phyloP scores from a whole-genome alignment of 192 early-diverging fungal species.

The Linnemannia exigua region DNA sequence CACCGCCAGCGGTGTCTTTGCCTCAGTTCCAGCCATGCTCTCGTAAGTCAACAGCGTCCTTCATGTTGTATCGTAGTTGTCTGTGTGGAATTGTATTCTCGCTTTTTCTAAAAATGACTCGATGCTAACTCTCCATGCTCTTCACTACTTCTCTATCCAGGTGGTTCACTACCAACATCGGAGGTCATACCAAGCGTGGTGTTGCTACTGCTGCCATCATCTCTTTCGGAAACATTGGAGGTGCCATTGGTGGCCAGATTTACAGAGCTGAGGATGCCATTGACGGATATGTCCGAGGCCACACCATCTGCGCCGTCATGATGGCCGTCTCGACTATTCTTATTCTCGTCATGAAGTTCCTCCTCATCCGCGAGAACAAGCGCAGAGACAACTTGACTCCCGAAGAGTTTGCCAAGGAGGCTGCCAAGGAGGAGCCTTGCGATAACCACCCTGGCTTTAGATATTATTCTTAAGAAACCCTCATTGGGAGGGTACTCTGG shows the following conservation, averaged over 20 bases:
- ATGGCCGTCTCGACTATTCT: conserved; percentile 64
- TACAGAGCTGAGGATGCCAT: conserved; percentile 74
- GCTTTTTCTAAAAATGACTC: too few relatives aligned
- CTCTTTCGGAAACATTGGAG: conserved; percentile 80
- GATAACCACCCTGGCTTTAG: conserved; percentile 58
- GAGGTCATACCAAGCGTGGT: conserved; percentile 82
- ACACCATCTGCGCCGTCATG: conserved; percentile 64
- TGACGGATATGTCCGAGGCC: conserved; percentile 62
- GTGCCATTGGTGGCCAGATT: conserved; percentile 80
- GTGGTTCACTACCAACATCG: conserved; percentile 75
- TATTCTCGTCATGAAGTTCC: conserved; percentile 62
- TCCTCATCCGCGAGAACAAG: conserved; percentile 73
- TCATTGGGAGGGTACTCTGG: background rate
- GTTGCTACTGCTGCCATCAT: conserved; percentile 76
- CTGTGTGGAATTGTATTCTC: too few relatives aligned
- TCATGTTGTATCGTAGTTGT: too few relatives aligned
- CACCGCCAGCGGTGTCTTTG: conserved; percentile 61
- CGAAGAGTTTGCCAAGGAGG: conserved; percentile 59
- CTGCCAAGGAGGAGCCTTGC: conserved; percentile 59
- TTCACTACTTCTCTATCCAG: too few relatives aligned
- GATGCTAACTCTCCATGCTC: too few relatives aligned
- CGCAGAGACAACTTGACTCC: conserved; percentile 66
- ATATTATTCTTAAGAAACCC: conserved; percentile 36
- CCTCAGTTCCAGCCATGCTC: conserved; percentile 74
- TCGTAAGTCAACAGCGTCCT: conserved; percentile 12